Conservation (phyloP, 2,329 filamentous ascomycete species). For the Aspergillus arachidicola region DNA sequence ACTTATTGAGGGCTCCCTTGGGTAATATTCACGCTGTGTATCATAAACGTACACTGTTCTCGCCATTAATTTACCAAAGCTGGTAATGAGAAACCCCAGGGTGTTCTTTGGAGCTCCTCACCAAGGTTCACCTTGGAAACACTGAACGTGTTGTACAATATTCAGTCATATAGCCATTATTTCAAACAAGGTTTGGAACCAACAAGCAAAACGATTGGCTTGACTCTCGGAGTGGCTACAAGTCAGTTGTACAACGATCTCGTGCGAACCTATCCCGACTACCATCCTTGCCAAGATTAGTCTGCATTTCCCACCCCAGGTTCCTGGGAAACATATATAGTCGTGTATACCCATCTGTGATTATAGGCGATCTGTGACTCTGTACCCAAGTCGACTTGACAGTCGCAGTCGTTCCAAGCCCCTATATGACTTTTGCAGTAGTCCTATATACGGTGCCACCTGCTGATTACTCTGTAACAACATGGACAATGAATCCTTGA, state of each 20-base stretch:
- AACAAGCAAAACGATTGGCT: background rate
- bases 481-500: too few relatives aligned
- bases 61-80: background rate
- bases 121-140: background rate
- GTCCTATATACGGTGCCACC: too few relatives aligned
- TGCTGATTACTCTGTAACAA: too few relatives aligned
- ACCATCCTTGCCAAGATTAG: background rate
- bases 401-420: too few relatives aligned
- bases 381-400: too few relatives aligned
- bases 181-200: background rate
- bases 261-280: background rate
- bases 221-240: background rate
- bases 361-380: too few relatives aligned
- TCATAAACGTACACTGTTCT: background rate
- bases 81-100: background rate
- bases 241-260: background rate
- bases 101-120: background rate
- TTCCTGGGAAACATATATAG: background rate
- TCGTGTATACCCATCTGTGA: too few relatives aligned
- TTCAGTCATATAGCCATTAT: background rate
- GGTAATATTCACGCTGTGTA: background rate
- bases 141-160: background rate
- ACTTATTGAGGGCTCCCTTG: background rate
- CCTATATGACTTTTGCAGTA: too few relatives aligned
- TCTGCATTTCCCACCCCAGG: background rate